phyloP scores from a whole-genome alignment of 2,329 filamentous ascomycete genomes.

The Penicillium corylophilum region DNA sequence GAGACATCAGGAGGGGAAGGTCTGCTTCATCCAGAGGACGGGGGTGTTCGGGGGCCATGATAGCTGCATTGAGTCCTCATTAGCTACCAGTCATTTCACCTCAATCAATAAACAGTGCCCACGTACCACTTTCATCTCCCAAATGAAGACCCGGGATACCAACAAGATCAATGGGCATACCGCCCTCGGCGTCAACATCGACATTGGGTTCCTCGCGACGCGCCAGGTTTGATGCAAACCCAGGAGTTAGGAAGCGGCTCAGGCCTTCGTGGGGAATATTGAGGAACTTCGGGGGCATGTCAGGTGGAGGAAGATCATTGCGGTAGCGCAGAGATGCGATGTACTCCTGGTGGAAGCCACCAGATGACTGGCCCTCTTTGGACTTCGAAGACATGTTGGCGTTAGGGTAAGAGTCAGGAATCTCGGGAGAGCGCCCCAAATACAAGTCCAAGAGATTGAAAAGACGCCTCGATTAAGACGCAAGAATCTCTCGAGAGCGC shows the following conservation, averaged over 20 bases:
- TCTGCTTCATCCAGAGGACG: slow-evolving; percentile 79
- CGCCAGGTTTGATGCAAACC: slow-evolving; percentile 84
- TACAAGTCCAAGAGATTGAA: no score
- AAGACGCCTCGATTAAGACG: no score
- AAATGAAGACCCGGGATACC: slow-evolving; percentile 94
- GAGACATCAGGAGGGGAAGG: slow-evolving; percentile 75
- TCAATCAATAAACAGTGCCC: neutral
- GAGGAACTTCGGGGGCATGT: slow-evolving; percentile 92
- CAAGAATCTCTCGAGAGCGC: neutral
- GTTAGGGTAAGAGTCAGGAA: neutral
- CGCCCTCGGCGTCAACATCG: slow-evolving; percentile 94
- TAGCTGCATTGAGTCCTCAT: slow-evolving; percentile 55
- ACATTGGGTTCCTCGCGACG: slow-evolving; percentile 93
- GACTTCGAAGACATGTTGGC: slow-evolving; percentile 39
- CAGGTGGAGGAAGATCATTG: slow-evolving; percentile 91
- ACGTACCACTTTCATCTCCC: slow-evolving; percentile 85
- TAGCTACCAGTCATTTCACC: neutral
- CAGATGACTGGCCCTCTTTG: slow-evolving; percentile 40
- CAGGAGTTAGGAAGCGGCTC: slow-evolving; percentile 83
- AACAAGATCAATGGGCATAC: slow-evolving; percentile 94
- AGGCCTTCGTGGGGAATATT: slow-evolving; percentile 94
- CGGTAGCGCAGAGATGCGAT: slow-evolving; percentile 94
- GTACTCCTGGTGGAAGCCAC: slow-evolving; percentile 81
- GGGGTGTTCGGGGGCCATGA: slow-evolving; percentile 72
- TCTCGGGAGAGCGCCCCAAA: no score